phyloP scores from a whole-genome alignment of 2,329 filamentous ascomycete genomes.

The Arthrobotrys conoides region DNA sequence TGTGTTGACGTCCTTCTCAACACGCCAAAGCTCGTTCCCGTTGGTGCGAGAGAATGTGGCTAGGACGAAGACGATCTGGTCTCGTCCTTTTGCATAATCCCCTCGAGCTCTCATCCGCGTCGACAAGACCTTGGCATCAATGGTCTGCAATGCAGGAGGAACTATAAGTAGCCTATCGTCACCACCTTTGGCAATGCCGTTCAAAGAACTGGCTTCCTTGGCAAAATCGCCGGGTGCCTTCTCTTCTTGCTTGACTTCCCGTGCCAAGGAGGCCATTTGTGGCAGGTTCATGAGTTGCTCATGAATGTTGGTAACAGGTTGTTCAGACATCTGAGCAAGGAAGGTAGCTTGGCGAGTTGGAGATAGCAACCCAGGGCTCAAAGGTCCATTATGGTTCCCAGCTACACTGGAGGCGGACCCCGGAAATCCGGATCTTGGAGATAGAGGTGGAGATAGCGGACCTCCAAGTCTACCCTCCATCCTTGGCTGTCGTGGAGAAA shows the following conservation, averaged over 20 bases:
- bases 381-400: constrained; percentile 36
- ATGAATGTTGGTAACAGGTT: constrained; percentile 56
- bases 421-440: constrained; percentile 61
- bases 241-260: constrained; percentile 58
- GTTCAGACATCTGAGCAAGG: constrained; percentile 47
- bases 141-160: constrained; percentile 78
- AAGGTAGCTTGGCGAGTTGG: constrained; percentile 43
- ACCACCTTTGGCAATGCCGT: constrained; percentile 59
- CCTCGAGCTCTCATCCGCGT: constrained; percentile 77
- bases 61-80: constrained; percentile 79
- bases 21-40: constrained; percentile 85
- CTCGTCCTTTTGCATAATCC: constrained; percentile 54
- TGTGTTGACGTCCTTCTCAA: constrained; percentile 90
- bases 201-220: constrained; percentile 55
- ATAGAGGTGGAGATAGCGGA: constrained; percentile 62
- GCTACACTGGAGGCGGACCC: constrained; percentile 46
- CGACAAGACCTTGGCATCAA: constrained; percentile 88
- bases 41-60: constrained; percentile 85
- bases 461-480: constrained; percentile 54
- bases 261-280: constrained; percentile 57
- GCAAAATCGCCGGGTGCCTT: constrained; percentile 59
- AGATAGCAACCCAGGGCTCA: constrained; percentile 54
- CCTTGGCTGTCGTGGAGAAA: constrained; percentile 55
- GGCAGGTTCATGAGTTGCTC: constrained; percentile 60
- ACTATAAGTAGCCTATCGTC: constrained; percentile 59